These are phyloP conservation scores for Apophysomyces elegans DNA, from an alignment of 371 early-diverging fungal species.

Conservation along the genomic window DNA sequence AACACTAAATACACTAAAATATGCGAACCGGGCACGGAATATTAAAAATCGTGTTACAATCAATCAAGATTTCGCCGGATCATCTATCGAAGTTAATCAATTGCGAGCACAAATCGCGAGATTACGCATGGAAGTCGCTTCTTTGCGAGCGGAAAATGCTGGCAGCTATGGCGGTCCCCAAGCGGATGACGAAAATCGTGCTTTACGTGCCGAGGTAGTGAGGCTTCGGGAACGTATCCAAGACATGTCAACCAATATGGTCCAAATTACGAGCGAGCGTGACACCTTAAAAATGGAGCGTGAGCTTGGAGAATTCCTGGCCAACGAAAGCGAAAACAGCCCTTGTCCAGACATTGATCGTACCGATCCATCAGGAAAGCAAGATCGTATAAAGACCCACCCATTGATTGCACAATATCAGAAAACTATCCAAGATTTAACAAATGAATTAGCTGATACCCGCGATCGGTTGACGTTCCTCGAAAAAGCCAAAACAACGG, in stretches of 20 bases:
- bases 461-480: conserved; percentile 32
- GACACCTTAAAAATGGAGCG: conserved; percentile 65
- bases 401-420: conserved; percentile 56
- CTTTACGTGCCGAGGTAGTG: conserved; percentile 49
- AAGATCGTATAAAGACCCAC: conserved; percentile 22
- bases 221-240: conserved; percentile 62
- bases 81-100: conserved; percentile 63
- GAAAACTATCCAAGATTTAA: conserved; percentile 48
- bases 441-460: conserved; percentile 42
- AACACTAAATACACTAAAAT: conserved; percentile 88
- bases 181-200: conserved; percentile 53
- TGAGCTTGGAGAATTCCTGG: conserved; percentile 22
- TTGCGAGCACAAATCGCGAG: conserved; percentile 67
- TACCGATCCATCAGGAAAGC: not conserved
- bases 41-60: conserved; percentile 84
- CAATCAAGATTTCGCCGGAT: conserved; percentile 67
- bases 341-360: not conserved
- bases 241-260: conserved; percentile 50
- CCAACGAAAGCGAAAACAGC: not conserved
- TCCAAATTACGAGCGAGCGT: conserved; percentile 63
- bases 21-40: conserved; percentile 86
- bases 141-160: conserved; percentile 46
- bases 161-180: conserved; percentile 16
- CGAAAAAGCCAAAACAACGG: conserved; percentile 22
- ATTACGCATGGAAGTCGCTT: conserved; percentile 61